Evolutionary conservation across 1,284 basidiomycete species (phyloP), one percentile per base, ranked within the genome.

Genomic region (Boletus semigastroideus): DNA sequence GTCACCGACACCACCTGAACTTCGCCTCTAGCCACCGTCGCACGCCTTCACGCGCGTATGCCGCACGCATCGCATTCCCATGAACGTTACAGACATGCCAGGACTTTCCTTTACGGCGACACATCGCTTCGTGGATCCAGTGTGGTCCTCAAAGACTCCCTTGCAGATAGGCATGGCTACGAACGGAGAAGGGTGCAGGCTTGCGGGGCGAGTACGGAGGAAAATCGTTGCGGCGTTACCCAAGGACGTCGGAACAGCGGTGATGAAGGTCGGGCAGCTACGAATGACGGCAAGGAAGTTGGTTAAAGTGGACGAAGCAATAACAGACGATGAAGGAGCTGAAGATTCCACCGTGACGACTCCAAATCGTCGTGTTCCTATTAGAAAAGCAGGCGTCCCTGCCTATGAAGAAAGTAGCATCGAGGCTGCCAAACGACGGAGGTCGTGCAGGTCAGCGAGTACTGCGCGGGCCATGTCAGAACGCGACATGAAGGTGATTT

Each of bases 381-480:
- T 87, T 2, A 41, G 31, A 36, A 3, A n/a, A 13, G 7, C 17
- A 1, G 27, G 30, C 7, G 66, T 17, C 10, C n/a, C 41, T 13
- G 43, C 56, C 45, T 57, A 52, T 2, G 61, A 63, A 6, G 86
- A 89, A 66, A 79, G 72, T 1, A 68, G 65, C 4, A 53, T 66
- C 3, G 87, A 92, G 55, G 67, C 70, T 27, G 73, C 79, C 42
- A 76, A 74, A 48, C 74, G 91, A 42, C 75, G 88, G 22, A 88
- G 92, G 87, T 94, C 1, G 85, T 91, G 2, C 92, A 94, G 68
- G 82, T 94, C 63, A 93, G 90, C 76, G 93, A 98, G 69, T 97
- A 97, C 67, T 98, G 93, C 1, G 88, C 91, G n/a, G 2, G 66
- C 71, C 10, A 78, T 98, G 78, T 75, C 79, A 7, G 75, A 82